phyloP scores from a whole-genome alignment of 805 yeast genomes.

The Suhomyces xylopsoci region DNA sequence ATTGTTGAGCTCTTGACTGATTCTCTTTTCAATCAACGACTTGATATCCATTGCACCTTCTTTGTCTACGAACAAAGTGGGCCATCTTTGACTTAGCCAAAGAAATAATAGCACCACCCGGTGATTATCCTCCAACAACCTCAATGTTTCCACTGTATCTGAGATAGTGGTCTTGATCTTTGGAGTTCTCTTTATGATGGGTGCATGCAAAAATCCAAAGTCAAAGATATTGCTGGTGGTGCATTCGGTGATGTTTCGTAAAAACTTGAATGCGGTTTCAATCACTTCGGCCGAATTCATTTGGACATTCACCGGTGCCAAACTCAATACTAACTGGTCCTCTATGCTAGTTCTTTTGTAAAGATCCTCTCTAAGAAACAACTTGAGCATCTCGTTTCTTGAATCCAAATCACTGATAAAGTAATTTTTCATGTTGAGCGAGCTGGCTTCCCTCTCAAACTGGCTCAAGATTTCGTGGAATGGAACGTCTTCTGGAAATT shows the following conservation, averaged over 20 bases:
- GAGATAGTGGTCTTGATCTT: slow-evolving; percentile 15
- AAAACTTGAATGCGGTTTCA: slow-evolving; percentile 44
- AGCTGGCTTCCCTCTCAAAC: slow-evolving; percentile 41
- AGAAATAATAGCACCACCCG: slow-evolving; percentile 63
- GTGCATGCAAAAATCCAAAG: slow-evolving; percentile 32
- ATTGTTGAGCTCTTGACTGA: slow-evolving; percentile 45
- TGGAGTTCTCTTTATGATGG: slow-evolving; percentile 21
- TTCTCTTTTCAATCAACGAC: slow-evolving; percentile 61
- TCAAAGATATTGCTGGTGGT: slow-evolving; percentile 56
- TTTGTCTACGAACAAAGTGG: slow-evolving; percentile 72
- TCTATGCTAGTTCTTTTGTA: slow-evolving; percentile 37
- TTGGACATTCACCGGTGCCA: slow-evolving; percentile 54
- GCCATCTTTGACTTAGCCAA: slow-evolving; percentile 89
- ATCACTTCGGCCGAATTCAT: slow-evolving; percentile 34
- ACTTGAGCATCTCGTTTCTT: slow-evolving; percentile 38
- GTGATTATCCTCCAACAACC: slow-evolving; percentile 61
- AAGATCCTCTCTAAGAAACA: slow-evolving; percentile 38
- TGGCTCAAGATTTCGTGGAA: slow-evolving; percentile 46
- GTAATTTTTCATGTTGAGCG: slow-evolving; percentile 22
- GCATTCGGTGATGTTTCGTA: slow-evolving; percentile 54
- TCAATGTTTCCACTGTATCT: slow-evolving; percentile 20
- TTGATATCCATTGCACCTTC: slow-evolving; percentile 72
- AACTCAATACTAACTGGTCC: slow-evolving; percentile 56
- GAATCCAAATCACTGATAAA: slow-evolving; percentile 37
- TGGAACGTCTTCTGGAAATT: slow-evolving; percentile 51